Conservation (phyloP, 202 grass and related monocot genomes). For the Cymbopogon flexuosus region DNA sequence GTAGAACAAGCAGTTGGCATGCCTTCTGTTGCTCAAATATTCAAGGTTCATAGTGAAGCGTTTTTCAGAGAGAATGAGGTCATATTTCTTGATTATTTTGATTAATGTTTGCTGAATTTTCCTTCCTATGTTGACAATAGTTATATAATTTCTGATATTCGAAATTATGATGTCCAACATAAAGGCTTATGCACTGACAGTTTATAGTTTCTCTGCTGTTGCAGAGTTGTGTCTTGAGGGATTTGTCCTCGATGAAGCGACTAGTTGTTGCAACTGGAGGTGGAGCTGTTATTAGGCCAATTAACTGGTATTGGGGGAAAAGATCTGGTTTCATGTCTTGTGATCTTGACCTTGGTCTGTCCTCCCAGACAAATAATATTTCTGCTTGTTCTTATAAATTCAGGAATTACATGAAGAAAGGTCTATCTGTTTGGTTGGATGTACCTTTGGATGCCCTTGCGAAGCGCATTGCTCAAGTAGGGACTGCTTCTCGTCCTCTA, state of each 20-base stretch:
- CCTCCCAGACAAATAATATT: not conserved
- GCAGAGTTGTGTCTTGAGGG: conserved; percentile 76
- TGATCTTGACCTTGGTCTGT: not conserved
- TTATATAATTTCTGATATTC: not conserved
- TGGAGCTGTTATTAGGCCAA: conserved; percentile 78
- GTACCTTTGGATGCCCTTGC: conserved; percentile 90
- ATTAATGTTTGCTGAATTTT: not conserved
- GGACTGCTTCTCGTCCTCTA: conserved; percentile 85
- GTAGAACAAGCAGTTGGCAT: conserved; percentile 78
- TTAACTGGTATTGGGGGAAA: conserved; percentile 62
- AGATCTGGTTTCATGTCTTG: not conserved
- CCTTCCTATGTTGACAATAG: not conserved
- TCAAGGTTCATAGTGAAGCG: conserved; percentile 70
- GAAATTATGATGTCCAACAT: not conserved
- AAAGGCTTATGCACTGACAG: not conserved
- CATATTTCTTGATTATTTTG: not conserved
- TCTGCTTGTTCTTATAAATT: not conserved
- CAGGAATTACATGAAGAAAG: conserved; percentile 93
- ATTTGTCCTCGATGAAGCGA: conserved; percentile 74
- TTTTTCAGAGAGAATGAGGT: conserved; percentile 90
- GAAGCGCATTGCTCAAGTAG: conserved; percentile 72
- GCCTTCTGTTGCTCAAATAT: conserved; percentile 82
- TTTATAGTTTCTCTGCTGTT: conserved; percentile 20
- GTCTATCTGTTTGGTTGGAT: conserved; percentile 86
- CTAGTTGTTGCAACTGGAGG: conserved; percentile 96